Percentiles rank a stretch among this genome's conserved stretches.
phyloP scores from a whole-genome alignment of 1,284 basidiomycete genomes.

The Quambalaria eucalypti region DNA sequence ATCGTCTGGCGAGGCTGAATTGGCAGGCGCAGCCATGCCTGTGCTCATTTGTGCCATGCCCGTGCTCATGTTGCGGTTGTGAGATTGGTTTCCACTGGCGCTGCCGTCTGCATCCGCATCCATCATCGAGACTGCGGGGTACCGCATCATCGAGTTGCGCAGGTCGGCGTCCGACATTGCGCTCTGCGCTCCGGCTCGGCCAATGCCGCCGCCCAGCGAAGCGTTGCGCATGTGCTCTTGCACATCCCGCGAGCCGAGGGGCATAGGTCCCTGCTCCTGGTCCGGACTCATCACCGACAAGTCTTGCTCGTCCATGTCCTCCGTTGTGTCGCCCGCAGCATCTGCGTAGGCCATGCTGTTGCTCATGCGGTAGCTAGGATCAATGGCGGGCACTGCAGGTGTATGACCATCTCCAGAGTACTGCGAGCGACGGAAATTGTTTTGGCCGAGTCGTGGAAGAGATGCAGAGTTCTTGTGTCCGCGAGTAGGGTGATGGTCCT shows the following conservation, averaged over 20 bases:
- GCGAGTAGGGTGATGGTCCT: conserved; percentile 8
- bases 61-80: neutral
- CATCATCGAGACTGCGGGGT: conserved; percentile 31
- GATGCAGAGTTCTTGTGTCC: conserved; percentile 11
- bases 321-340: conserved; percentile 9
- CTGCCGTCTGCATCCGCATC: conserved; percentile 18
- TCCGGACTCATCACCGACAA: conserved; percentile 32
- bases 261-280: conserved; percentile 12
- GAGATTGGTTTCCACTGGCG: neutral
- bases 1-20: conserved; percentile 33
- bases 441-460: conserved; percentile 18
- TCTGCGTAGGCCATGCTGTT: conserved; percentile 17
- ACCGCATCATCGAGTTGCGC: conserved; percentile 33
- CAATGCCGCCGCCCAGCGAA: no score
- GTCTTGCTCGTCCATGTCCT: conserved; percentile 14
- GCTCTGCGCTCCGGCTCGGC: neutral
- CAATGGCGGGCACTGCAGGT: conserved; percentile 19
- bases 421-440: conserved; percentile 16
- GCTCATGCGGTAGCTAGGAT: conserved; percentile 12
- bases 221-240: conserved; percentile 17
- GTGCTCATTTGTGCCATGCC: conserved; percentile 6
- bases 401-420: conserved; percentile 24
- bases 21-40: conserved; percentile 34
- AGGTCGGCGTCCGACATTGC: conserved; percentile 1
- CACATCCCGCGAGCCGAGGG: conserved; percentile 17